Evolutionary conservation across 345 rosid species (phyloP).

Genomic region (Boechera retrofracta): DNA sequence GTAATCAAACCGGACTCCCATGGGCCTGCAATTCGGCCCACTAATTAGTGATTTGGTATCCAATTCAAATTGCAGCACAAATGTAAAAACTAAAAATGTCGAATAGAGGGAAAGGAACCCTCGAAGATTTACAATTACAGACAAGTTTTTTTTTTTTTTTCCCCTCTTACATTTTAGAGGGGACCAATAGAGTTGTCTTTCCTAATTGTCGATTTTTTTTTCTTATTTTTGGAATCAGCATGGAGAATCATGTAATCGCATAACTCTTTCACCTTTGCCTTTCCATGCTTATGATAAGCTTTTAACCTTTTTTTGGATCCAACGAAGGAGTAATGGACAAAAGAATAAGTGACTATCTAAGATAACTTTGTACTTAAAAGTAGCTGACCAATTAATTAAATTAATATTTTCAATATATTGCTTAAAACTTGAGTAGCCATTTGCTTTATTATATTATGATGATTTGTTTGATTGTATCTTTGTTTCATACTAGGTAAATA

Average conservation of each 20-base stretch:
- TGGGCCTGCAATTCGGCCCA: conserved; percentile 3
- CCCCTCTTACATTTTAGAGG: conserved; percentile 20
- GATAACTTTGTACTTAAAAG: neutral
- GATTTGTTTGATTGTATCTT: neutral
- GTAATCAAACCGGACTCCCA: neutral
- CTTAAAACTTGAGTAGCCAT: neutral
- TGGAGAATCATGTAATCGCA: conserved; percentile 31
- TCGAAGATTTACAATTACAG: conserved; percentile 2
- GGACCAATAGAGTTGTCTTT: conserved; percentile 34
- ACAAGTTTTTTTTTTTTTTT: neutral
- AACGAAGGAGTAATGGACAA: conserved; percentile 1
- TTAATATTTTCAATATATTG: neutral
- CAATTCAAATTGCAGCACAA: neutral
- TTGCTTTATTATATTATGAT: neutral
- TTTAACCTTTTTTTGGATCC: conserved; percentile 28
- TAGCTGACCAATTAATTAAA: neutral
- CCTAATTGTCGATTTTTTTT: neutral
- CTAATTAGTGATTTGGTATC: neutral
- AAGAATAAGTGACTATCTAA: neutral
- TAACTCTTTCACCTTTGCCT: conserved; percentile 33
- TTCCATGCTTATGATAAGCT: conserved; percentile 38
- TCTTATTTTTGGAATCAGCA: neutral
- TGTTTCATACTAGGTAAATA: neutral
- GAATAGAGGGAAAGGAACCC: neutral
- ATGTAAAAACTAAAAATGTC: neutral